phyloP scores from a whole-genome alignment of 1,139 yeast species.

The Zygoascus sp. region DNA sequence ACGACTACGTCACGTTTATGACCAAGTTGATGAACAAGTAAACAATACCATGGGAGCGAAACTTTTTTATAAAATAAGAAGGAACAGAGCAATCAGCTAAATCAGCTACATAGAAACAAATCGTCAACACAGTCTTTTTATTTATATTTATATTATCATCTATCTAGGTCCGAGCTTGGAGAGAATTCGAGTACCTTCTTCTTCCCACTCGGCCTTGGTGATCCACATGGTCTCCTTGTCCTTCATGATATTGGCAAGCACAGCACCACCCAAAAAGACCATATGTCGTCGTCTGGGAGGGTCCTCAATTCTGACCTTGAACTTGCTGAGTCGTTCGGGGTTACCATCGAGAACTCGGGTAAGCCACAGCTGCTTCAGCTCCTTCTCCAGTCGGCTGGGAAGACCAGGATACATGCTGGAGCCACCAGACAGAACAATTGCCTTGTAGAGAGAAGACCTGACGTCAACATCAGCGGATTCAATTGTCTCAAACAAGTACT shows the following conservation, averaged over 20 bases:
- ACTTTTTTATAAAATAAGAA: background rate
- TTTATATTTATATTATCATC: slow-evolving; percentile 14
- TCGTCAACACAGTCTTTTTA: too few relatives aligned
- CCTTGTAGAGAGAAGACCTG: slow-evolving; percentile 80
- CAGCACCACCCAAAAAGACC: slow-evolving; percentile 99
- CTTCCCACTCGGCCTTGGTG: slow-evolving; percentile 95
- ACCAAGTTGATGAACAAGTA: slow-evolving; percentile 11
- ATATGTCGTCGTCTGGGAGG: slow-evolving; percentile 99
- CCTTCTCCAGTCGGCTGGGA: slow-evolving; percentile 93
- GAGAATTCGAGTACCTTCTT: slow-evolving; percentile 82
- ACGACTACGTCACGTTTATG: slow-evolving; percentile 35
- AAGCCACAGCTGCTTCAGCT: slow-evolving; percentile 93
- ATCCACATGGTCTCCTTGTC: slow-evolving; percentile 99
- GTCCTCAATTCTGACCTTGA: slow-evolving; percentile 94
- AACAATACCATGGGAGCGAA: background rate
- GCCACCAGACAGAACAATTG: slow-evolving; percentile 94
- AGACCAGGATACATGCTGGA: slow-evolving; percentile 98
- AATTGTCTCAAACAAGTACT: slow-evolving; percentile 81
- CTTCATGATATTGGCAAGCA: slow-evolving; percentile 95
- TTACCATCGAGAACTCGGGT: slow-evolving; percentile 83
- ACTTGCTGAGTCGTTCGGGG: slow-evolving; percentile 79
- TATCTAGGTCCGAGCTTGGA: slow-evolving; percentile 90
- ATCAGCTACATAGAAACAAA: background rate
- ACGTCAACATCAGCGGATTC: slow-evolving; percentile 94
- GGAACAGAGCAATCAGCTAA: background rate